Evolutionary conservation across 129 eudicot genomes (phyloP).

Genomic region (Lactuca saligna): DNA sequence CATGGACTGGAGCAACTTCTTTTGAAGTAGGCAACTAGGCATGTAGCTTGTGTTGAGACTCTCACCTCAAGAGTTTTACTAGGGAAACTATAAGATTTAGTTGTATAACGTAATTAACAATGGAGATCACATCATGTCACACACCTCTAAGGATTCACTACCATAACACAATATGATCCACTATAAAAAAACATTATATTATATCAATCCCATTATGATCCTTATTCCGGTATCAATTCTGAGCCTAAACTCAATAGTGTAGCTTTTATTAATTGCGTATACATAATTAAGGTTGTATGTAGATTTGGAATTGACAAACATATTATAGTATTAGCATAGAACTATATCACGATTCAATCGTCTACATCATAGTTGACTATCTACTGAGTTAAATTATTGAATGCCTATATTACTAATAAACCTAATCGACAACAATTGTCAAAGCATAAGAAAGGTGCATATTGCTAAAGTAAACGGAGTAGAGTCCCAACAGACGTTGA

Average conservation of each 20-base stretch:
- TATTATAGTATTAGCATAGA: neutral
- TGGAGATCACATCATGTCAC: too few species aligned
- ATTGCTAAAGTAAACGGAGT: neutral
- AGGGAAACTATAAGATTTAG: conserved; percentile 56
- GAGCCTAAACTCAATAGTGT: neutral
- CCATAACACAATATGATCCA: too few species aligned
- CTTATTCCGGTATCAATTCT: neutral
- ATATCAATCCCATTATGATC: neutral
- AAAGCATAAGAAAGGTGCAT: neutral
- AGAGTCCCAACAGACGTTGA: conserved; percentile 41
- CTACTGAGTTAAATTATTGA: neutral
- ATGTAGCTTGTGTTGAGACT: conserved; percentile 42
- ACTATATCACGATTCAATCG: neutral
- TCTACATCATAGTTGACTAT: neutral
- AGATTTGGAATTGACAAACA: neutral
- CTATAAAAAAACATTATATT: too few species aligned
- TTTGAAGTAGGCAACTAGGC: too few species aligned
- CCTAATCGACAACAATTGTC: neutral
- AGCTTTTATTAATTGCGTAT: neutral
- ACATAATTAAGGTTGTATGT: neutral
- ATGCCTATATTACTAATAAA: neutral
- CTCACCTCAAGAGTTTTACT: conserved; percentile 75
- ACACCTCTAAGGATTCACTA: neutral
- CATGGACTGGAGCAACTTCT: conserved; percentile 53
- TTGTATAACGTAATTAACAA: conserved; percentile 9